A percentile compares a stretch with the other conserved stretches of the same genome.
Evolutionary conservation across 805 yeast species (phyloP).

Genomic region (Maudiozyma turicensis): DNA sequence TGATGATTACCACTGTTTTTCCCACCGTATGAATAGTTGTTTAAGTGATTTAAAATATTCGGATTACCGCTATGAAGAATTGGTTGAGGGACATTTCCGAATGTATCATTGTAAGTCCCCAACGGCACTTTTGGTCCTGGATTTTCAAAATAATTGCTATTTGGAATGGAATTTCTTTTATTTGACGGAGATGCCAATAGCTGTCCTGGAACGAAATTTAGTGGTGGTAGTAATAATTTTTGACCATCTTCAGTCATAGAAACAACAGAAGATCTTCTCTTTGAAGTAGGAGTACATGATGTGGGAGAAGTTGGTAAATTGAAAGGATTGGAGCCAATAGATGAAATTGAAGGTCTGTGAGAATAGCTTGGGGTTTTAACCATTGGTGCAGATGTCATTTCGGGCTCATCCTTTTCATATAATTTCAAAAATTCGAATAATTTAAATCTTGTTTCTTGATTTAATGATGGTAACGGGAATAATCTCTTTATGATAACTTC

Average conservation of each 20-base stretch:
- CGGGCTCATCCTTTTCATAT: background rate
- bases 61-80: background rate
- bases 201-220: conserved; percentile 7
- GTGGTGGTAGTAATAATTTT: conserved; percentile 8
- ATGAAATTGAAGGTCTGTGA: conserved; percentile 3
- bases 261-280: conserved; percentile 8
- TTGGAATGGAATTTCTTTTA: background rate
- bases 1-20: background rate
- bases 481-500: conserved; percentile 10
- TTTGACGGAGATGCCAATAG: background rate
- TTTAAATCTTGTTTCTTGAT: conserved; percentile 7
- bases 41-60: background rate
- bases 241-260: conserved; percentile 10
- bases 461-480: conserved; percentile 6
- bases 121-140: background rate
- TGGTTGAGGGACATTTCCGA: background rate
- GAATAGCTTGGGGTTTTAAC: background rate
- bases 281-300: conserved; percentile 2
- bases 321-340: conserved; percentile 1
- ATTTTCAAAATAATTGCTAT: background rate
- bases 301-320: conserved; percentile 7
- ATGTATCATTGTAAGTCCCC: background rate
- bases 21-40: conserved; percentile 1
- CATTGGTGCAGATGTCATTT: background rate
- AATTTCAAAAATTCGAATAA: conserved; percentile 7